Evolutionary conservation across 352 stramenopile species (phyloP).

Genomic region (Phytopythium chamaehyphon): DNA sequence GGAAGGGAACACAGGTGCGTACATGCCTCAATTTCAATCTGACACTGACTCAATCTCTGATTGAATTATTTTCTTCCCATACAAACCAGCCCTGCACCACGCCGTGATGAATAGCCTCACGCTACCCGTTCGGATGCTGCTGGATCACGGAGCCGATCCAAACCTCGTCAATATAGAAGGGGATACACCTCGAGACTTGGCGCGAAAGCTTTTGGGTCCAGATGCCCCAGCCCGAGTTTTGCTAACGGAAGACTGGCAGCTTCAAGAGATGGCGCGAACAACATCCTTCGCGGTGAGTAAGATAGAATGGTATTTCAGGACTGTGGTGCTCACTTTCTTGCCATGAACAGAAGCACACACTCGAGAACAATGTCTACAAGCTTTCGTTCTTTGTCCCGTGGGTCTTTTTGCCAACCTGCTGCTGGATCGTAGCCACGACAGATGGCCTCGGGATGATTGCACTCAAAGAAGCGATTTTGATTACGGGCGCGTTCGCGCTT

Average conservation of each 20-base stretch:
- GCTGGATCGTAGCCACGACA: slow-evolving; percentile 32
- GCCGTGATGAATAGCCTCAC: slow-evolving; percentile 56
- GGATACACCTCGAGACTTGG: slow-evolving; percentile 49
- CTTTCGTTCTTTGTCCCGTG: slow-evolving; percentile 73
- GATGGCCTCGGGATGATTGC: slow-evolving; percentile 32
- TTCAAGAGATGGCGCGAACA: slow-evolving; percentile 34
- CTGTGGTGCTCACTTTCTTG: not conserved
- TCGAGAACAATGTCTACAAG: slow-evolving; percentile 69
- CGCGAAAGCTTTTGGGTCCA: slow-evolving; percentile 23
- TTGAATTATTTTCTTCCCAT: not conserved
- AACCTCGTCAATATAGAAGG: slow-evolving; percentile 36
- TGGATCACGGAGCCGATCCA: slow-evolving; percentile 50
- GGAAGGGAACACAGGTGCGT: slow-evolving; percentile 64
- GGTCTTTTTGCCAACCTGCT: slow-evolving; percentile 43
- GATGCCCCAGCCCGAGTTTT: slow-evolving; percentile 40
- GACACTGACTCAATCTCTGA: not conserved
- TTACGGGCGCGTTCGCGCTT: slow-evolving; percentile 21
- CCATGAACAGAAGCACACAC: slow-evolving; percentile 36
- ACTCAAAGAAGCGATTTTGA: slow-evolving; percentile 26
- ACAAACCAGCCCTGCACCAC: slow-evolving; percentile 49
- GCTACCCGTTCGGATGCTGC: slow-evolving; percentile 61
- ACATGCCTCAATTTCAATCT: not conserved
- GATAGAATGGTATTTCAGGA: not conserved
- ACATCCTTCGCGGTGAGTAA: slow-evolving; percentile 34
- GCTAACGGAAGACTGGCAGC: slow-evolving; percentile 49